These are phyloP conservation scores for Dentiscutata heterogama DNA, from an alignment of 371 early-diverging fungal genomes.

Conservation along the genomic window DNA sequence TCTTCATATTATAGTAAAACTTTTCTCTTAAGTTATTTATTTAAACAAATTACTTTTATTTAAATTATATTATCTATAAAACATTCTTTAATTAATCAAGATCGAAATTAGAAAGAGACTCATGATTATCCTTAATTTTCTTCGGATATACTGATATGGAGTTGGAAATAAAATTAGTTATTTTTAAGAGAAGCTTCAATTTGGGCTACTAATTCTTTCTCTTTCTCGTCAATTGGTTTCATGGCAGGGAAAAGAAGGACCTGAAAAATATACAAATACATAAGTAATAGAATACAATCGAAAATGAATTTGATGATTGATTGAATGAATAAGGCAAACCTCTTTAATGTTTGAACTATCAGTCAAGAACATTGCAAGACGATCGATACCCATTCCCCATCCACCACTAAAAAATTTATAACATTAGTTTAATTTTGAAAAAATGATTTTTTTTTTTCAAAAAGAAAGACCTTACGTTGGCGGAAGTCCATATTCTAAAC, in stretches of 20 bases:
- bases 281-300: neutral
- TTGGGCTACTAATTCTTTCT: too few relatives aligned
- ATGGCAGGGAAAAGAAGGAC: slow-evolving; percentile 38
- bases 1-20: too few relatives aligned
- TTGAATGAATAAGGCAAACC: neutral
- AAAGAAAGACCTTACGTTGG: slow-evolving; percentile 71
- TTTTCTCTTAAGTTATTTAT: too few relatives aligned
- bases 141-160: too few relatives aligned
- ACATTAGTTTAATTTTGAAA: neutral
- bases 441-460: neutral
- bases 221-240: slow-evolving; percentile 35
- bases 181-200: too few relatives aligned
- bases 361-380: slow-evolving; percentile 91
- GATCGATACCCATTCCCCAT: slow-evolving; percentile 98
- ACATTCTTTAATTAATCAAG: too few relatives aligned
- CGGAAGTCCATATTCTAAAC: slow-evolving; percentile 95
- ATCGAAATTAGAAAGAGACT: too few relatives aligned
- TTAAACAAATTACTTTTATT: too few relatives aligned
- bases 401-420: slow-evolving; percentile 67
- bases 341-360: slow-evolving; percentile 79
- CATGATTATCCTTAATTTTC: too few relatives aligned
- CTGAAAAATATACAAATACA: slow-evolving; percentile 5
- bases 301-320: neutral
- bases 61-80: too few relatives aligned
- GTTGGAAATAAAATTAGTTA: too few relatives aligned